Evolutionary conservation across 192 early-diverging fungal genomes (phyloP).

Genomic region (Podila clonocystis): DNA sequence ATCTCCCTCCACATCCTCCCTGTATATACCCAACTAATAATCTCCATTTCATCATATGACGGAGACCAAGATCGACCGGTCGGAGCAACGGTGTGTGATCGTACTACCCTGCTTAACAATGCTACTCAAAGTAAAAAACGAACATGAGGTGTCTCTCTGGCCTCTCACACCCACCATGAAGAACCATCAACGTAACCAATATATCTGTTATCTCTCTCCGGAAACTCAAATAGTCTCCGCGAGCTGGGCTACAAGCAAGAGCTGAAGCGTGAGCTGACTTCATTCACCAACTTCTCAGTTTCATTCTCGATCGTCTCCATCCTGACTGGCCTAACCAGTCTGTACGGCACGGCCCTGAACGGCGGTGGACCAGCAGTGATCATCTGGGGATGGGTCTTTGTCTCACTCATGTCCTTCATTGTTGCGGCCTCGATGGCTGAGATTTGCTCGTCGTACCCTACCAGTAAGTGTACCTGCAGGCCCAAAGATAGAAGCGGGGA

Average conservation of each 20-base stretch:
- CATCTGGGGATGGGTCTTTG: slow-evolving; percentile 61
- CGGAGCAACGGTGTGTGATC: slow-evolving; percentile 27
- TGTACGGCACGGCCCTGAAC: slow-evolving; percentile 54
- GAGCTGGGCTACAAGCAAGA: slow-evolving; percentile 64
- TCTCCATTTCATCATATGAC: background rate
- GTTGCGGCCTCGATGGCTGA: slow-evolving; percentile 59
- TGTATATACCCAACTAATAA: background rate
- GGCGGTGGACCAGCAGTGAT: slow-evolving; percentile 58
- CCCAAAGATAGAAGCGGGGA: background rate
- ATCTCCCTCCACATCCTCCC: background rate
- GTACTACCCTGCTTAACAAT: background rate
- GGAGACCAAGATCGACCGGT: slow-evolving; percentile 33
- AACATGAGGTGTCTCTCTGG: background rate
- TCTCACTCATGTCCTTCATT: slow-evolving; percentile 51
- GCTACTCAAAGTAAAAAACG: background rate
- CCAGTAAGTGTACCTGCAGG: slow-evolving; percentile 44
- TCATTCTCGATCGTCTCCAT: slow-evolving; percentile 58
- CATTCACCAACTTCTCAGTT: slow-evolving; percentile 55
- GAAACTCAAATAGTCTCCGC: slow-evolving; percentile 42
- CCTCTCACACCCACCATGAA: background rate
- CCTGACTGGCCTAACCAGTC: slow-evolving; percentile 55
- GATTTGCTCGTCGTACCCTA: slow-evolving; percentile 57
- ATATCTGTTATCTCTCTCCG: background rate
- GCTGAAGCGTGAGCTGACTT: slow-evolving; percentile 54
- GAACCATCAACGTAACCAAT: background rate